Percentiles rank a stretch among this genome's conserved stretches.
Conservation (phyloP, 805 yeast genomes). For the Yamadazyma takamatsuzukensis region DNA sequence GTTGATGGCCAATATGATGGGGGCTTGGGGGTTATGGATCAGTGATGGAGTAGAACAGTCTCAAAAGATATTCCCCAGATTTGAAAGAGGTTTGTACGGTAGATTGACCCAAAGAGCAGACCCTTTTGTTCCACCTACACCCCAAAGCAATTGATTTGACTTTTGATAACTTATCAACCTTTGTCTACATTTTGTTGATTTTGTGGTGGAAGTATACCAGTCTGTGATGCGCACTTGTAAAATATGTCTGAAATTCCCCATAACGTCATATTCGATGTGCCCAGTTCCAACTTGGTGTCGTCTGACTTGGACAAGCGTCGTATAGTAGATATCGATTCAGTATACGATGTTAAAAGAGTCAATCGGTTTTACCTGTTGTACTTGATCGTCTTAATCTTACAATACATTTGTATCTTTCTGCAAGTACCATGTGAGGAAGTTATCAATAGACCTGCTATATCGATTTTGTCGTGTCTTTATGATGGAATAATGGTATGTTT, state of each 20-base stretch:
- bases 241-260: constrained; percentile 2
- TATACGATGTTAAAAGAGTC: constrained; percentile 3
- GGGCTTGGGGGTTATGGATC: constrained; percentile 80
- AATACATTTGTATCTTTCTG: constrained; percentile 26
- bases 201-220: no score
- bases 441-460: constrained; percentile 26
- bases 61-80: constrained; percentile 44
- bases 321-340: constrained; percentile 1
- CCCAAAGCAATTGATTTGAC: constrained; percentile 3
- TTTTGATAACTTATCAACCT: neutral
- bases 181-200: no score
- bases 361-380: constrained; percentile 13
- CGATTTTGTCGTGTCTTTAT: constrained; percentile 18
- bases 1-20: constrained; percentile 92
- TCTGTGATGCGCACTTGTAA: neutral
- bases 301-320: neutral
- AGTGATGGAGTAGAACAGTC: constrained; percentile 67
- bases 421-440: constrained; percentile 33
- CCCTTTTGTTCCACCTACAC: constrained; percentile 18
- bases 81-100: constrained; percentile 45
- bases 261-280: constrained; percentile 4
- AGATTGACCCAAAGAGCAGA: constrained; percentile 15
- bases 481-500: constrained; percentile 19
- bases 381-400: constrained; percentile 20
- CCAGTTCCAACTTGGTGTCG: neutral